phyloP scores from a whole-genome alignment of 192 early-diverging fungal species.

The Coemansia sp. region DNA sequence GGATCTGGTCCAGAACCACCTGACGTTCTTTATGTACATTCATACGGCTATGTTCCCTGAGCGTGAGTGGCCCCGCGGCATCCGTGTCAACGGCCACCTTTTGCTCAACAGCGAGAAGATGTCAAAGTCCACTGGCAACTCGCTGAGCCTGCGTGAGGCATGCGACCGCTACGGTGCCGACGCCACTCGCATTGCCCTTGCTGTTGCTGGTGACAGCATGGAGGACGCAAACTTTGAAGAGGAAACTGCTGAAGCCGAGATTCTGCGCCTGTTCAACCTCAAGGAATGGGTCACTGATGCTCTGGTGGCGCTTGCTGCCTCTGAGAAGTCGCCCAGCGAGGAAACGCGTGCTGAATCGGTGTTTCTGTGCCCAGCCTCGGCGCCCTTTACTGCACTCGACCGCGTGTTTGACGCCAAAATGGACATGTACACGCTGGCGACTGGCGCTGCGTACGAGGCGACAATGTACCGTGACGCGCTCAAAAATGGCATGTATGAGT shows the following conservation, averaged over 20 bases:
- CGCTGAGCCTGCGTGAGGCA: constrained; percentile 79
- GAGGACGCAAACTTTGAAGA: constrained; percentile 99
- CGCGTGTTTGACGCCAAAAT: constrained; percentile 91
- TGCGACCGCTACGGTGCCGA: constrained; percentile 91
- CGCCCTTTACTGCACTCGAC: constrained; percentile 71
- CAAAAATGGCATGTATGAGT: constrained; percentile 87
- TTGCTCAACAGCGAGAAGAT: constrained; percentile 96
- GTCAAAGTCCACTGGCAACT: constrained; percentile 98
- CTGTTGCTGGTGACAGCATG: constrained; percentile 93
- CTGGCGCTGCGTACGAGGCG: constrained; percentile 72
- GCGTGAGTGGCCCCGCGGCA: constrained; percentile 80
- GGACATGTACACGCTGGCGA: constrained; percentile 65
- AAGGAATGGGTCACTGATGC: constrained; percentile 88
- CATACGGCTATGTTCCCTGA: constrained; percentile 94
- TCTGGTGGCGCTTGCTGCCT: constrained; percentile 55
- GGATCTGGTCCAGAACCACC: constrained; percentile 96
- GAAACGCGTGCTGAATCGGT: constrained; percentile 38
- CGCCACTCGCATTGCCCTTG: constrained; percentile 91
- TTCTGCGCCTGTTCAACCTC: constrained; percentile 87
- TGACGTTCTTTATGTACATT: constrained; percentile 96
- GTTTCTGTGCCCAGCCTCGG: constrained; percentile 52
- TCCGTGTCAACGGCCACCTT: constrained; percentile 94
- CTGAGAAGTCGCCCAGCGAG: constrained; percentile 54
- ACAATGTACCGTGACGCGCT: constrained; percentile 91
- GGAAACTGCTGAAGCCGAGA: constrained; percentile 90